These are phyloP conservation scores for Spergularia bocconei DNA, from an alignment of 148 eudicot genomes.

Conservation along the genomic window DNA sequence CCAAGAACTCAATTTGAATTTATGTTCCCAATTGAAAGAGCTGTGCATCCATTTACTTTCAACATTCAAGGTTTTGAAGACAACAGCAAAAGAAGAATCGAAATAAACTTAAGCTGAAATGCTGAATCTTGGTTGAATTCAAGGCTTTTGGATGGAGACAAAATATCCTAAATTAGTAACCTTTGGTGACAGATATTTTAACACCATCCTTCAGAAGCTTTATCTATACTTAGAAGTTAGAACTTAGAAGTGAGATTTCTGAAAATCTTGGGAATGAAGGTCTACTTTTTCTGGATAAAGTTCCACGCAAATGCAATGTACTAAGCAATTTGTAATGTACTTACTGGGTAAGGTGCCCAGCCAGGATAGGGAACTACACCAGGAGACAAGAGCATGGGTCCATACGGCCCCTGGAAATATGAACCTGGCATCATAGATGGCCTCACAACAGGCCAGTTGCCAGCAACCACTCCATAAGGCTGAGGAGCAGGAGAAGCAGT, in stretches of 20 bases:
- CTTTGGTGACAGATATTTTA: background rate
- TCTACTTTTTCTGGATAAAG: background rate
- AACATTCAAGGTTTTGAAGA: background rate
- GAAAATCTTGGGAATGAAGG: background rate
- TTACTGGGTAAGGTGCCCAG: slow-evolving; percentile 88
- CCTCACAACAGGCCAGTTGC: slow-evolving; percentile 74
- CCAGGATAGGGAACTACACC: slow-evolving; percentile 78
- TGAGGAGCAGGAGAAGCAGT: slow-evolving; percentile 56
- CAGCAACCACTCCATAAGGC: slow-evolving; percentile 60
- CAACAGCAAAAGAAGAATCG: background rate
- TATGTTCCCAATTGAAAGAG: background rate
- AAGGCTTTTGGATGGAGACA: background rate
- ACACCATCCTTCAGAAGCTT: background rate
- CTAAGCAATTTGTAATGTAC: slow-evolving; percentile 8
- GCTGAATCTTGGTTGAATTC: background rate
- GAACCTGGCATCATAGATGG: slow-evolving; percentile 69
- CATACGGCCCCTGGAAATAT: slow-evolving; percentile 72
- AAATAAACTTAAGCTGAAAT: background rate
- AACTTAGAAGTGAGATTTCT: background rate
- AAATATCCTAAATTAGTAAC: background rate
- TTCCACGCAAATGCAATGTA: background rate
- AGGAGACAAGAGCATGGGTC: slow-evolving; percentile 60
- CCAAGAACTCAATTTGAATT: background rate
- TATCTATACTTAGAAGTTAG: background rate
- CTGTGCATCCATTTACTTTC: background rate